Conservation (phyloP, 1,139 yeast genomes). For the Candida albicans region DNA sequence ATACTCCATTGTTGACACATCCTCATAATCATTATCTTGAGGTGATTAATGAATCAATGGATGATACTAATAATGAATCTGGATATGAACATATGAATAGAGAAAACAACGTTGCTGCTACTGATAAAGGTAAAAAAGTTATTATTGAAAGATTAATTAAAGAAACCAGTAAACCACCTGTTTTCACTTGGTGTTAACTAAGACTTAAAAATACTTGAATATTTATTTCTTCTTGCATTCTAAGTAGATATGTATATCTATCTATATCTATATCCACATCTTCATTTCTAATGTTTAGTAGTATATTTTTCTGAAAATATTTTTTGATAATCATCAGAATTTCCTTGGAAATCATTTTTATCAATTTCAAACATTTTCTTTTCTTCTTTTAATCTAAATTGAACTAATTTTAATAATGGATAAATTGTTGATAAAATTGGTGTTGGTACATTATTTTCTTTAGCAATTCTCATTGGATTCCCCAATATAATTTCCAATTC, state of each 20-base stretch:
- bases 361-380: slow-evolving; percentile 42
- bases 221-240: background rate
- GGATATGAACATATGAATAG: slow-evolving; percentile 15
- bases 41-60: slow-evolving; percentile 4
- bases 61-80: slow-evolving; percentile 11
- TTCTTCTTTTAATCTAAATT: slow-evolving; percentile 57
- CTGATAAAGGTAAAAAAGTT: slow-evolving; percentile 40
- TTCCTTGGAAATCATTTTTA: slow-evolving; percentile 26
- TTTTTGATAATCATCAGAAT: slow-evolving; percentile 32
- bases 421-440: slow-evolving; percentile 63
- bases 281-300: background rate
- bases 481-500: slow-evolving; percentile 75
- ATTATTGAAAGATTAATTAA: slow-evolving; percentile 63
- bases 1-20: slow-evolving; percentile 10
- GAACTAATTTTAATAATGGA: slow-evolving; percentile 56
- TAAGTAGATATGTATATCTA: background rate
- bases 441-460: slow-evolving; percentile 50
- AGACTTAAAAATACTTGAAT: background rate
- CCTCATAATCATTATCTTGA: slow-evolving; percentile 1
- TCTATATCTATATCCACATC: too few relatives aligned
- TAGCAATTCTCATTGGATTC: slow-evolving; percentile 64
- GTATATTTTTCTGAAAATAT: slow-evolving; percentile 21
- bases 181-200: slow-evolving; percentile 66
- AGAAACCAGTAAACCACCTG: slow-evolving; percentile 58
- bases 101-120: slow-evolving; percentile 15